Conservation (phyloP, 2,329 filamentous ascomycete genomes). For the Trichoderma brevicompactum region DNA sequence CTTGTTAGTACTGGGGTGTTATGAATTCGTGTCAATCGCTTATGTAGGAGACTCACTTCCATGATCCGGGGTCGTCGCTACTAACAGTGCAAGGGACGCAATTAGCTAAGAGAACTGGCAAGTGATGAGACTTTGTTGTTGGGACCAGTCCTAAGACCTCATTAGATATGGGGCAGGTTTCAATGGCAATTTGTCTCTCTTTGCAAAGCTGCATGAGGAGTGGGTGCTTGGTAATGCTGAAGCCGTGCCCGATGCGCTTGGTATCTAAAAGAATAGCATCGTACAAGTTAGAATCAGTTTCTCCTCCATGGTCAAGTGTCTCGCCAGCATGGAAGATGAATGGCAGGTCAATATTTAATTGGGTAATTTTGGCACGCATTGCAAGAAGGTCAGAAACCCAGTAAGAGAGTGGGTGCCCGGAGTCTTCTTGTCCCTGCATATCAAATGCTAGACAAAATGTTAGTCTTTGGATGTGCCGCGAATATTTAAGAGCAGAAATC, state of each 20-base stretch:
- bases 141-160: conserved; percentile 80
- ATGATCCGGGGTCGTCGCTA: conserved; percentile 77
- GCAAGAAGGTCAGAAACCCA: conserved; percentile 85
- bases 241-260: conserved; percentile 85
- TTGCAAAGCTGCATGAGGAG: conserved; percentile 86
- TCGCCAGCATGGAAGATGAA: conserved; percentile 98
- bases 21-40: no score
- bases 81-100: conserved; percentile 83
- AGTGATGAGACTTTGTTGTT: conserved; percentile 75
- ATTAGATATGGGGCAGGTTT: conserved; percentile 89
- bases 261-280: conserved; percentile 87
- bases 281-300: conserved; percentile 82
- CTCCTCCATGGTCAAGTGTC: conserved; percentile 74
- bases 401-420: conserved; percentile 74
- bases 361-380: conserved; percentile 88
- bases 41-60: background rate
- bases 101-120: conserved; percentile 81
- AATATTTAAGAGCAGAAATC: background rate
- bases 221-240: conserved; percentile 88
- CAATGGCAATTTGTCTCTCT: conserved; percentile 83
- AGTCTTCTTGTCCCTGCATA: conserved; percentile 84
- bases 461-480: background rate
- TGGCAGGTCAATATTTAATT: conserved; percentile 75
- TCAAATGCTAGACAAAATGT: conserved; percentile 71
- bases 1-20: background rate